Base-by-base conservation (phyloP, 140 eudicot genomes). In the Senecio squalidus region DNA sequence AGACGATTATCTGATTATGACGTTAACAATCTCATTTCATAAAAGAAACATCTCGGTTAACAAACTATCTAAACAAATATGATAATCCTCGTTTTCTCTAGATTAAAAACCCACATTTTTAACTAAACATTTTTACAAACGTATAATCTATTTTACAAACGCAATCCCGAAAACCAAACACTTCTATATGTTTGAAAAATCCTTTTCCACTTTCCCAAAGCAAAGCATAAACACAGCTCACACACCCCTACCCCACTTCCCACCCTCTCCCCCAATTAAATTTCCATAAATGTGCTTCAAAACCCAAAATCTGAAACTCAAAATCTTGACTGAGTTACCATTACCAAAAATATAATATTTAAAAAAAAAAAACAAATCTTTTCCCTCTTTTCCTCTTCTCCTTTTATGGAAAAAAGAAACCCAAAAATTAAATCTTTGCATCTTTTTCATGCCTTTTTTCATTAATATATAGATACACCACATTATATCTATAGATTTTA, bases 151-250 rank as follows among this genome's bases (percentile, higher is more conserved):
- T n/a, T n/a, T n/a, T n/a, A n/a, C n/a, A n/a, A n/a, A n/a, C n/a
- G n/a, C n/a, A n/a, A n/a, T n/a, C n/a, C n/a, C n/a, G n/a, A 45
- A 62, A 71, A 49, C 72, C 63, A 60, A 41, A 64, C 25, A 7
- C 66, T 61, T 33, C 74, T 62, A 33, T 58, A 71, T 52, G 44
- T 72, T 75, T 31, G 55, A 68, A 74, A 41, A 75, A 34, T 74
- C 46, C 14, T 71, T 75, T 75, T 52, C 53, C 68, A 75, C 70
- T 67, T 75, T 70, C 46, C 73, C 76, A 55, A 66, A 75, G 79
- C 79, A 80, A 75, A 66, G 79, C 76, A 80, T 52, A 80, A 60
- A 55, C 33, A 62, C 63, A 68, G 62, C 75, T 74, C 75, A 74
- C 69, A 44, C 26, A 9, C 48, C 50, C 11, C 17, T 29, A 10